Evolutionary conservation across 2,329 filamentous ascomycete species (phyloP).

Genomic region (Beauveria varroae): DNA sequence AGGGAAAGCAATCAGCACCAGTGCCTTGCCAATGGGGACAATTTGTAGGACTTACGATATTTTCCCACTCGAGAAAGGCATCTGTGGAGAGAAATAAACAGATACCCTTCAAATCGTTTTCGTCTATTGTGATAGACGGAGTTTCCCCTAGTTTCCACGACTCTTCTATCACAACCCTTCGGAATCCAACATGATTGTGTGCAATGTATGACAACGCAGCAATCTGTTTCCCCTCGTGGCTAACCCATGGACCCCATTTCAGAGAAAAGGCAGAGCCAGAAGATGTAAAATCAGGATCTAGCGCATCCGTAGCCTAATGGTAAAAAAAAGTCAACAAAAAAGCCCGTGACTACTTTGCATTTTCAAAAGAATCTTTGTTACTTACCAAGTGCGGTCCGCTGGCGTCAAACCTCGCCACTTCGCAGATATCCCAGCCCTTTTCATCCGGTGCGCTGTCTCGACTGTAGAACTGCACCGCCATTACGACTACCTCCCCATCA

Average conservation of each 20-base stretch:
- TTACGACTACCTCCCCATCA: constrained; percentile 39
- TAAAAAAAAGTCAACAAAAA: neutral
- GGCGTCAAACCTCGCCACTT: constrained; percentile 41
- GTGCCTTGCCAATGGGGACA: neutral
- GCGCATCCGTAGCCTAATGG: constrained; percentile 21
- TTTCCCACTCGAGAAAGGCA: constrained; percentile 50
- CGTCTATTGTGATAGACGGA: constrained; percentile 32
- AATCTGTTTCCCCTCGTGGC: constrained; percentile 24
- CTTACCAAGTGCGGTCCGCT: constrained; percentile 35
- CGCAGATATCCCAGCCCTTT: constrained; percentile 42
- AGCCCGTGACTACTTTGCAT: neutral
- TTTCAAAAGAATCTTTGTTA: neutral
- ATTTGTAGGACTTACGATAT: constrained; percentile 29
- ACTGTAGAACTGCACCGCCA: constrained; percentile 37
- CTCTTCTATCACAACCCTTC: constrained; percentile 35
- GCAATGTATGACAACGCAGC: constrained; percentile 44
- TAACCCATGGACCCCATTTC: constrained; percentile 48
- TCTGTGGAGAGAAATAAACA: constrained; percentile 45
- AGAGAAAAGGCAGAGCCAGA: constrained; percentile 42
- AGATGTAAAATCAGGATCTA: constrained; percentile 43
- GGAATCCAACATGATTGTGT: constrained; percentile 48
- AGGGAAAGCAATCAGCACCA: constrained; percentile 10
- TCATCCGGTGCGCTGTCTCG: constrained; percentile 15
- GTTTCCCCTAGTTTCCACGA: constrained; percentile 27
- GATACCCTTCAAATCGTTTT: constrained; percentile 36